Percentiles rank a stretch among this genome's conserved stretches.
Evolutionary conservation across 2,329 filamentous ascomycete genomes (phyloP).

Genomic region (Ciborinia camelliae): DNA sequence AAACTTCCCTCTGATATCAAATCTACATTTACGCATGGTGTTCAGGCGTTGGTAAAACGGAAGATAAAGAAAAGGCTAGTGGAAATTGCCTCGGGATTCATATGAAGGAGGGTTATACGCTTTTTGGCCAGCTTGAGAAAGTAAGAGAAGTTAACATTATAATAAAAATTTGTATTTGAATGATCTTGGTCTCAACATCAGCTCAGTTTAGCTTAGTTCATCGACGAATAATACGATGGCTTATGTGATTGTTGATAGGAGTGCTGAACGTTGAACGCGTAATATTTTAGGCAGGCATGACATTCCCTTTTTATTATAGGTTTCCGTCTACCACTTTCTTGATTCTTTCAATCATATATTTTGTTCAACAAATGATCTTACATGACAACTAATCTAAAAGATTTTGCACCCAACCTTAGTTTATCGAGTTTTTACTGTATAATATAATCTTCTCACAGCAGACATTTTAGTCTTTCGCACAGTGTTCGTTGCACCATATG

Average conservation of each 20-base stretch:
- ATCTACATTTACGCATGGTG: slow-evolving; percentile 19
- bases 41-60: slow-evolving; percentile 19
- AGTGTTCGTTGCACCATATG: background rate
- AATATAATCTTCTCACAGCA: background rate
- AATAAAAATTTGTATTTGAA: slow-evolving; percentile 10
- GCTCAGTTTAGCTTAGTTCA: background rate
- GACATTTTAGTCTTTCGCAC: background rate
- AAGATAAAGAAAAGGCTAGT: slow-evolving; percentile 5
- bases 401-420: too few species aligned
- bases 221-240: background rate
- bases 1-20: background rate
- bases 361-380: too few species aligned
- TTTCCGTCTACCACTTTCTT: too few species aligned
- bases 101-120: background rate
- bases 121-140: background rate
- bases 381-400: too few species aligned
- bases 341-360: too few species aligned
- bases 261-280: background rate
- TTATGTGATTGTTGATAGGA: slow-evolving; percentile 2
- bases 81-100: background rate
- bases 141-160: background rate
- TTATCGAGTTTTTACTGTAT: too few species aligned
- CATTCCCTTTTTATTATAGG: background rate
- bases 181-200: background rate
- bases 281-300: background rate